phyloP scores from a whole-genome alignment of 192 early-diverging fungal genomes.

The Coemansia sp. region DNA sequence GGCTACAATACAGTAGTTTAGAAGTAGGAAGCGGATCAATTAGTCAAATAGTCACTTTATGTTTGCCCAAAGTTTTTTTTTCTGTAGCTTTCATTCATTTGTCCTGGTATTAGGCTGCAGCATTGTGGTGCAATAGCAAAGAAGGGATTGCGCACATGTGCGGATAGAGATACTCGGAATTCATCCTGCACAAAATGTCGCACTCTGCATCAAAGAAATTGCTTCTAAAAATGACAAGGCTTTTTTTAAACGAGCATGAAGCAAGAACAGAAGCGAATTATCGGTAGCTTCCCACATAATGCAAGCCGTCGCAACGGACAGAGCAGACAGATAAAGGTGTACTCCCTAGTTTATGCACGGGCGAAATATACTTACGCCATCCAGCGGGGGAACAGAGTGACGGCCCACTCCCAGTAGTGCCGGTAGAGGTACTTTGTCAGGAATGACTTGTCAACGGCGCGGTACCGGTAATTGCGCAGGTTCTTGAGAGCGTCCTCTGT shows the following conservation, averaged over 20 bases:
- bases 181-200: no score
- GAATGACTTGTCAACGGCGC: conserved; percentile 77
- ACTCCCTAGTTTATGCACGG: neutral
- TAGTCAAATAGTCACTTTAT: no score
- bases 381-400: conserved; percentile 87
- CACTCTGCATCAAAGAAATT: no score
- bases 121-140: no score
- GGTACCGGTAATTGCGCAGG: conserved; percentile 77
- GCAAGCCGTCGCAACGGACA: neutral
- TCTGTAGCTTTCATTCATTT: no score
- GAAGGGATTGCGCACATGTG: no score
- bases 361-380: conserved; percentile 74
- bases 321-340: neutral
- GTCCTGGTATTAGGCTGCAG: no score
- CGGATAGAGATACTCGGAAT: no score
- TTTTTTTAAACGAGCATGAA: neutral
- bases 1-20: conserved; percentile 28
- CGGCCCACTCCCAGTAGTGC: conserved; percentile 90
- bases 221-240: no score
- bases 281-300: no score
- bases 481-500: conserved; percentile 65
- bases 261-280: neutral
- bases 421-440: conserved; percentile 76
- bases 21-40: no score
- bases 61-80: no score